Conservation (phyloP, 345 rosid genomes). For the Eucalyptus sideroxylon region DNA sequence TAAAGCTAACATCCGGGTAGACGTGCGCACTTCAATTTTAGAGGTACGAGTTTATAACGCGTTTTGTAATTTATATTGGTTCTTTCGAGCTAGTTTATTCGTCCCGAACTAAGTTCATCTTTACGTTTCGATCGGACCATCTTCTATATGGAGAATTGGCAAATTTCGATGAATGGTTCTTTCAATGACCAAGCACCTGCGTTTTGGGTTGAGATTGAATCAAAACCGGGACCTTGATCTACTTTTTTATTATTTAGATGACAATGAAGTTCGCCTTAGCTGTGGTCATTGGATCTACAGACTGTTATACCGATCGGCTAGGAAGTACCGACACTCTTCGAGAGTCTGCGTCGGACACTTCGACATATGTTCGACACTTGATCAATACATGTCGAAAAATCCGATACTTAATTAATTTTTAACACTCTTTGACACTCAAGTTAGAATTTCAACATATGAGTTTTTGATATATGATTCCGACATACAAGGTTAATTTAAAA, state of each 20-base stretch:
- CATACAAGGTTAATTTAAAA: too few relatives aligned
- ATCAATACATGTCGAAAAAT: rapidly evolving
- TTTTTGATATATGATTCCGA: rapidly evolving
- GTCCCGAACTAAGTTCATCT: background rate
- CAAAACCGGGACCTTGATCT: background rate
- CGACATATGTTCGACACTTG: rapidly evolving
- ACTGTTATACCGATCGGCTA: rapidly evolving
- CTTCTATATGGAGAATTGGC: background rate
- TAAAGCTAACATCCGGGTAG: background rate
- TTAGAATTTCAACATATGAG: rapidly evolving
- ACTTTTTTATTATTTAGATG: background rate
- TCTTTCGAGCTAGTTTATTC: background rate
- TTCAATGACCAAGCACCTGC: background rate
- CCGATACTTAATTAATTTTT: rapidly evolving
- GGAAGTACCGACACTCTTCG: rapidly evolving
- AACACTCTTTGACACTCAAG: rapidly evolving
- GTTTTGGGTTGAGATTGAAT: background rate
- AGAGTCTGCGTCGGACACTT: rapidly evolving
- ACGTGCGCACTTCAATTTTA: background rate
- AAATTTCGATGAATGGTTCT: background rate
- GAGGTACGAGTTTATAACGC: background rate
- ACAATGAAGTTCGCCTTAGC: background rate
- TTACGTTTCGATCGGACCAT: background rate
- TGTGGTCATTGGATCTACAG: background rate
- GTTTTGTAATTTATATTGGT: background rate